Percentiles rank a stretch among this genome's conserved stretches.
Evolutionary conservation across 2,329 filamentous ascomycete species (phyloP).

Genomic region (Pseudophaeomoniella oleicola): DNA sequence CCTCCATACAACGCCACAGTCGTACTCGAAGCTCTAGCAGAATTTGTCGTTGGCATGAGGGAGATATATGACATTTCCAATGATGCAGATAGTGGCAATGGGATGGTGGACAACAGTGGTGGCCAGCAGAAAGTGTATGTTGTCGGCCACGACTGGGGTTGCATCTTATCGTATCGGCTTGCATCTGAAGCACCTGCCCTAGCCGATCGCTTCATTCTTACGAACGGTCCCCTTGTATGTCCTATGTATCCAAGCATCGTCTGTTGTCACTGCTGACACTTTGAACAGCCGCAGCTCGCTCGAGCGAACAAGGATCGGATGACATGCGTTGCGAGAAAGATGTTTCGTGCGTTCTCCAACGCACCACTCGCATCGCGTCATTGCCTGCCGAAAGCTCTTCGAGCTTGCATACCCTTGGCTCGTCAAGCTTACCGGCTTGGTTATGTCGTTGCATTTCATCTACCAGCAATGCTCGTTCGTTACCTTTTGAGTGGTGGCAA

Average conservation of each 20-base stretch:
- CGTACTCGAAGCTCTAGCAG: constrained; percentile 37
- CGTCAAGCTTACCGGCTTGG: constrained; percentile 33
- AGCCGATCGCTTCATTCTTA: constrained; percentile 40
- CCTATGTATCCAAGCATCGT: background rate
- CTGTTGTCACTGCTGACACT: background rate
- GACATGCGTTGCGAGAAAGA: constrained; percentile 29
- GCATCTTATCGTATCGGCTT: constrained; percentile 36
- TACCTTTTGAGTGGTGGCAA: constrained; percentile 35
- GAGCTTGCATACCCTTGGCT: constrained; percentile 31
- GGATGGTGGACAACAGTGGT: background rate
- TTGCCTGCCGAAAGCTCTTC: constrained; percentile 28
- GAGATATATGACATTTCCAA: constrained; percentile 20
- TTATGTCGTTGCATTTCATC: constrained; percentile 40
- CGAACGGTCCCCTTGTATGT: constrained; percentile 38
- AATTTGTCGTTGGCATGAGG: constrained; percentile 38
- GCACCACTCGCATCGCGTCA: constrained; percentile 28
- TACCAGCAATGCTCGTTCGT: constrained; percentile 30
- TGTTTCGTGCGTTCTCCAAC: constrained; percentile 32
- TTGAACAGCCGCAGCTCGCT: constrained; percentile 23
- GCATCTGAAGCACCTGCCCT: constrained; percentile 43
- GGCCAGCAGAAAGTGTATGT: constrained; percentile 28
- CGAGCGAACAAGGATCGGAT: constrained; percentile 26
- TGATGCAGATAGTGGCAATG: constrained; percentile 17
- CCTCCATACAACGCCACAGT: constrained; percentile 33
- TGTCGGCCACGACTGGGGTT: constrained; percentile 42